Base-by-base conservation (phyloP, 805 yeast species). In the Pichia ethanolica region DNA sequence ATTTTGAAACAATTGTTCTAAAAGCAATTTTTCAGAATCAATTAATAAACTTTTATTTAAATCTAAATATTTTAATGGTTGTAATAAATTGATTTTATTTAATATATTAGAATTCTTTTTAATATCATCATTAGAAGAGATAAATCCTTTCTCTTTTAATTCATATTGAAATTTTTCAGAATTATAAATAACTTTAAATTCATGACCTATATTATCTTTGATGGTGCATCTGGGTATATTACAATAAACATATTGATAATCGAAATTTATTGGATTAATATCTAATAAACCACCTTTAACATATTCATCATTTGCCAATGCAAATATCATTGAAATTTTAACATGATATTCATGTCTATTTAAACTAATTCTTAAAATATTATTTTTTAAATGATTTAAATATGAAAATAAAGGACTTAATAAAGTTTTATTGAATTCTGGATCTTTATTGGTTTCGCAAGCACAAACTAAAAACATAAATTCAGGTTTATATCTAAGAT, bases 311-410 rank as follows among this genome's bases (percentile, higher is more conserved):
- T 20, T 39, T 2, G 35, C 20, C 11, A 44, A n/a, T 34, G 37
- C 51, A 20, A 39, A 27, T 4, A 33, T 26, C 25, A 44, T 14
- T 13, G 25, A 12, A 13, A 48, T 40, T 35, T 44, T 48, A 7
- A 48, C 41, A 25, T 25, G 30, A 39, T 48, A 48, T 26, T 48
- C 51, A 43, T 48, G 51, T 35, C 40, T 48, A 40, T 48, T 48
- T 9, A 48, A n/a, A 26, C 41, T 44, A 3, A 48, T 34, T n/a
- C 39, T 39, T 4, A 48, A 8, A 6, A 36, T 32, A n/a, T 48
- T 48, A 7, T 44, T 32, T 3, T 37, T 8, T 5, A 48, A 32
- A 26, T 34, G 35, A 11, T 44, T 36, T 11, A 40, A 33, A 32
- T 48, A 48, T 33, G 25, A 35, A 14, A 39, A 40, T 25, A 48